Base-by-base conservation (phyloP, 306 rosid species). In the Lithocarpus polystachyus region DNA sequence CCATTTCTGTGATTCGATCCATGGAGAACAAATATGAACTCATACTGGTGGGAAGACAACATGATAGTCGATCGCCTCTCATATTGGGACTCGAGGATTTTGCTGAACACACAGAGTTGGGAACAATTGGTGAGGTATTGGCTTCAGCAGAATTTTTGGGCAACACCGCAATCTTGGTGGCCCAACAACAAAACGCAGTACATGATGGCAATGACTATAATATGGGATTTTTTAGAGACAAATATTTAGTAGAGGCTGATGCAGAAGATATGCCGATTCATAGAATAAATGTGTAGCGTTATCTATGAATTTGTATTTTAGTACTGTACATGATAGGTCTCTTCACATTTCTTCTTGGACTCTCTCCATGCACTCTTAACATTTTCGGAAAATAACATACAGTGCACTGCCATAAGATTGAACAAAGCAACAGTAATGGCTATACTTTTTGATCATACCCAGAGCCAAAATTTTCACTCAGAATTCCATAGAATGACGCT, bases 41-140 rank as follows among this genome's bases (percentile, higher is more conserved):
- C 0, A 64, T 83, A n/a, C 37, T 80, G 22, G 89, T 79, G 20
- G 89, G 87, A 71, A 74, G 81, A 65, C 71, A 45, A 8, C 87
- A 86, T 43, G 75, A 18, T 14, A 54, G 15, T 1, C 26, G 2
- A 4, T 77, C 79, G 1, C 61, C 33, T 5, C 53, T 83, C 8
- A 6, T 78, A 19, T 73, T 68, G 37, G 85, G 89, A 5, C 75
- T 86, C 5, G 5, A 15, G 28, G 77, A 80, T 18, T 65, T 79
- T 75, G 75, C 29, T 9, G 79, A 77, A 60, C 48, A 22, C 0
- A 31, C 37, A 2, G 87, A 83, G 64, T 69, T 86, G 64, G 85
- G 85, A 71, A 60, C 80, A 10, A 77, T 80, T 5, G 85, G 84
- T 2, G 80, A 83, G 61, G 73, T 83, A 19, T 52, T 86, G 56